Evolutionary conservation across 371 early-diverging fungal species (phyloP), one percentile per base, ranked within the genome.

Genomic region (Rhizopus delemar): DNA sequence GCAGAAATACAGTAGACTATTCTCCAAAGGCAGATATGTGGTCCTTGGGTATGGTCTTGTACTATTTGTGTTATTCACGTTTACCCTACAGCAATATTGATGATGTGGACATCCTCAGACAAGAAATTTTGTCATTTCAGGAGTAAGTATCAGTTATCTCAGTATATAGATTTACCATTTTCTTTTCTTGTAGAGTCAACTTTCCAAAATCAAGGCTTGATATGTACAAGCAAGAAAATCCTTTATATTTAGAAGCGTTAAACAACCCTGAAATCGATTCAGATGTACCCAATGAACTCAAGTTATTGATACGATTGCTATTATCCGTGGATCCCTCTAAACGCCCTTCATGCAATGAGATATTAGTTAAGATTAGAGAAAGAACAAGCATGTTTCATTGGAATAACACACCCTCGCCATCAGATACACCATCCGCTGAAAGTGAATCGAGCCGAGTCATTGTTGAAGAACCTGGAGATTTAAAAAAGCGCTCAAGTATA

Each of bases 41-140:
- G 95, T 93, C 93, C 0, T 78, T 97, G 28, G 98, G 98, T 2
- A 91, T 97, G 81, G 83, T 97, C 0, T 82, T 97, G 6, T 95
- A 93, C 70, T 95, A 86, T 55, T 77, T 96, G 9, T 94, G 94
- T 63, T 96, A 91, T 57, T 86, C 92, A 4, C 59, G 74, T 8
- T 79, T 97, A 22, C 98, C 98, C 0, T 97, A 90, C 64, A 59
- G 73, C 22, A 86, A 92, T 41, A 83, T 93, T 46, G 94, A 95
- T 36, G 94, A 97, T 66, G 86, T 97, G 15, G 97, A 96, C 63
- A 43, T 81, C 12, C 68, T 97, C 39, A 81, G 84, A 41, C 70
- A 75, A 16, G 96, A 95, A 60, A 93, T 97, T 36, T 60, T 93
- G 28, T 70, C 59, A 9, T 89, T 92, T 53, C 63, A 66, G 62